Percentiles rank a stretch among this genome's conserved stretches.
Conservation (phyloP, 495 filamentous ascomycete species). For the Podospora anserina region DNA sequence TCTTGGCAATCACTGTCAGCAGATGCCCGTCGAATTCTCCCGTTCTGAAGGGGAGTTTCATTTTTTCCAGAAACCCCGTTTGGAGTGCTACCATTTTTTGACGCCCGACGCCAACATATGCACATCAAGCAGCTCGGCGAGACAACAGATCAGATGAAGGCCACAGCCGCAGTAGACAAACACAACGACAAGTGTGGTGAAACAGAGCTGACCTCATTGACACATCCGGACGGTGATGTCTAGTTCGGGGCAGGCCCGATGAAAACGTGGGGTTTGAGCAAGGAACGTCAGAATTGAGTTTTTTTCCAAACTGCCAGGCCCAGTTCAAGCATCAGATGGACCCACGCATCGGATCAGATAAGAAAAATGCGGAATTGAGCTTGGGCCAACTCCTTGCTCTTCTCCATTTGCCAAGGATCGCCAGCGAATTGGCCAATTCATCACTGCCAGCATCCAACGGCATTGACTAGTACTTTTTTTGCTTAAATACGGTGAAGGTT, state of each 20-base stretch:
- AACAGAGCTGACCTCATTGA: not conserved
- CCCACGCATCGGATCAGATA: constrained; percentile 6
- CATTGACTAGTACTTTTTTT: not conserved
- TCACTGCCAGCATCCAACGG: not conserved
- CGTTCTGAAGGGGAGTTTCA: not conserved
- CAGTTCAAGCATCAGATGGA: not conserved
- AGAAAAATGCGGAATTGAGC: constrained; percentile 5
- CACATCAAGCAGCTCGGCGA: not conserved
- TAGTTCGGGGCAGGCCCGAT: not conserved
- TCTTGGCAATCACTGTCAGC: not conserved
- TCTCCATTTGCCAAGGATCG: not conserved
- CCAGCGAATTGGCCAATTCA: not conserved
- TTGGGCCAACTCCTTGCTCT: not conserved
- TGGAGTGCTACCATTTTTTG: constrained; percentile 1
- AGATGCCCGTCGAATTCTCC: not conserved
- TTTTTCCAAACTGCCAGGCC: constrained; percentile 1
- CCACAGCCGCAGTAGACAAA: not conserved
- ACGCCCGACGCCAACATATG: not conserved
- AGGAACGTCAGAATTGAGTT: constrained; percentile 5
- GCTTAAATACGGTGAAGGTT: not conserved
- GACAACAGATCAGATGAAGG: not conserved
- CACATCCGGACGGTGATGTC: not conserved
- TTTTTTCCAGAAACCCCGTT: not conserved
- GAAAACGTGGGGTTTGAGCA: constrained; percentile 1
- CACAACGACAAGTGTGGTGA: not conserved